Conservation (phyloP, 2,329 filamentous ascomycete species). For the Botrytis squamosa region DNA sequence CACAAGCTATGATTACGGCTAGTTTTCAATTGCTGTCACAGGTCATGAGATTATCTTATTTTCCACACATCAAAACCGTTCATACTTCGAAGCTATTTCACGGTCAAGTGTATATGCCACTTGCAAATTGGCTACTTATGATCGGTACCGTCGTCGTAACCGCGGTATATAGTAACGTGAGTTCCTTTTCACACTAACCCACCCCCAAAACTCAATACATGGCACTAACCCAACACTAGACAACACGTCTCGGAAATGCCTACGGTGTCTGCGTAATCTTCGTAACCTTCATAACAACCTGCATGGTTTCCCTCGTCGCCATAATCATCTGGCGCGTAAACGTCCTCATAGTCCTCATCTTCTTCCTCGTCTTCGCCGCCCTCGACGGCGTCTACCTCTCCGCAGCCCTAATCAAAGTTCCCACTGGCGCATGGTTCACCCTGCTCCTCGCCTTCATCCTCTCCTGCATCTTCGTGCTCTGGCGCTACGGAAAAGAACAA, state of each 20-base stretch:
- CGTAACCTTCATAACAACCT: conserved; percentile 76
- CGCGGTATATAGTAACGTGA: conserved; percentile 67
- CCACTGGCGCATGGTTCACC: conserved; percentile 77
- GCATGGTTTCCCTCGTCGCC: conserved; percentile 69
- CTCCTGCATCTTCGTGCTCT: conserved; percentile 65
- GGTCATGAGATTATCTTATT: conserved; percentile 68
- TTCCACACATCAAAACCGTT: conserved; percentile 71
- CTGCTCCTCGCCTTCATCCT: conserved; percentile 63
- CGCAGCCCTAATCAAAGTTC: conserved; percentile 69
- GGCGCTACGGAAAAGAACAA: conserved; percentile 76
- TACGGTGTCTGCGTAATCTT: conserved; percentile 80
- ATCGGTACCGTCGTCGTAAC: conserved; percentile 73
- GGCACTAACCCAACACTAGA: conserved; percentile 43
- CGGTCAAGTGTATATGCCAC: conserved; percentile 73
- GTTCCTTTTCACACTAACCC: conserved; percentile 27
- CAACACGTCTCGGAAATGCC: conserved; percentile 67
- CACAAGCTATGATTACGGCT: conserved; percentile 75
- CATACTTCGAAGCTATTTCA: conserved; percentile 70
- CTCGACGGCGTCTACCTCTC: conserved; percentile 71
- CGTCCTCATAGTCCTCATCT: conserved; percentile 56
- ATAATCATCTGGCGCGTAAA: conserved; percentile 70
- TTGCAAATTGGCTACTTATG: conserved; percentile 77
- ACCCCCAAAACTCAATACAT: background rate
- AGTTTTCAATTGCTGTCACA: conserved; percentile 68
- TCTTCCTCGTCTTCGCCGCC: conserved; percentile 62